Base-by-base conservation (phyloP, 1,284 basidiomycete species). In the Microbotryum silenes-acaulis region DNA sequence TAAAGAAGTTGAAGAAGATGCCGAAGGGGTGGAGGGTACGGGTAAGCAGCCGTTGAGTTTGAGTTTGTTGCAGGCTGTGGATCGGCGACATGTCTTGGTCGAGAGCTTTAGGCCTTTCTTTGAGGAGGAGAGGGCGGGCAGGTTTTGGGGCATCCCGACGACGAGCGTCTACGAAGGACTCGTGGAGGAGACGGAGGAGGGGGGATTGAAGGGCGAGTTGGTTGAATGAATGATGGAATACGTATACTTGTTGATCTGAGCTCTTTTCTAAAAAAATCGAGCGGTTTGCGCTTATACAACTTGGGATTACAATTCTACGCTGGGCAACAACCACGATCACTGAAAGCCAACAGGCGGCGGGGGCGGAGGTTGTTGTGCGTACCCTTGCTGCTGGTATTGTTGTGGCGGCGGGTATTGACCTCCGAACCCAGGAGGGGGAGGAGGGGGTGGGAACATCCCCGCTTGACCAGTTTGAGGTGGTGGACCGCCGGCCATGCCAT, bases 91-190 rank as follows among this genome's bases (percentile, higher is more conserved):
- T 65, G 78, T 84, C 65, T 91, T 88, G 85, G 84, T 89, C 16
- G 81, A 86, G 54, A 78, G 76, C 21, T 82, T 92, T 16, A 83
- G 88, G 54, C 73, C 77, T 21, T 77, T 85, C 63, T 84, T 90
- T 72, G 83, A 82, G 73, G 85, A 83, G 76, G 83, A 88, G 75
- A 73, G 75, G 71, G 74, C 75, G 59, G 83, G 89, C 63, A 75
- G 84, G 62, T 83, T 89, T 70, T 85, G 81, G 73, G 88, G 88
- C 10, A 77, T 91, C 29, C 89, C 90, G 2, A 75, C 77, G 73
- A 78, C 77, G 75, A 91, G 87, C 74, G 76, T 91, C 3, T 93
- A 82, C 72, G 80, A 81, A 60, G 89, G 85, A 16, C 75, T 90
- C 52, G 84, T 85, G 65, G 72, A 74, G 70, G 75, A 79, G 70